Evolutionary conservation across 805 yeast species (phyloP).

Genomic region (Hanseniaspora hatyaiensis): DNA sequence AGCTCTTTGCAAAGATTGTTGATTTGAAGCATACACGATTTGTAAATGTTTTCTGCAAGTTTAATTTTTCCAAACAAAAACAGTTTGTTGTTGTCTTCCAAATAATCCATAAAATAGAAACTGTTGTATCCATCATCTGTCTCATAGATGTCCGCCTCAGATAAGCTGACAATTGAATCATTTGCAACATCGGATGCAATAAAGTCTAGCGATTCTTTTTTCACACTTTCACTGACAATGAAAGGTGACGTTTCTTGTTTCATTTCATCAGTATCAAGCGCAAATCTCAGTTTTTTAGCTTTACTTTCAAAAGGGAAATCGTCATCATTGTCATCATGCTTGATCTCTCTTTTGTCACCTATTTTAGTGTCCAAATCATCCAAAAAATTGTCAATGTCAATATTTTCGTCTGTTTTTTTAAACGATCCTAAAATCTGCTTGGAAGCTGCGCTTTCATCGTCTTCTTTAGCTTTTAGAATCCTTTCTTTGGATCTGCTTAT

Average conservation of each 20-base stretch:
- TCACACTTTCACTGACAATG: constrained; percentile 21
- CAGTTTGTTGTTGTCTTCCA: constrained; percentile 60
- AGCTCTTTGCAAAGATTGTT: constrained; percentile 59
- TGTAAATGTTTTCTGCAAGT: constrained; percentile 29
- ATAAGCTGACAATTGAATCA: constrained; percentile 6
- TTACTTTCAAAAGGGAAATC: constrained; percentile 11
- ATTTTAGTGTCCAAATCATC: background rate
- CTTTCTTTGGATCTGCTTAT: background rate
- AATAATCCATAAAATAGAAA: constrained; percentile 84
- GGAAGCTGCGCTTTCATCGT: constrained; percentile 22
- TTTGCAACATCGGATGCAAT: background rate
- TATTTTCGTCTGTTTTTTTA: constrained; percentile 20
- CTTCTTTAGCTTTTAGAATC: constrained; percentile 5
- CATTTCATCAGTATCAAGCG: constrained; percentile 10
- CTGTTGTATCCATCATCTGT: constrained; percentile 31
- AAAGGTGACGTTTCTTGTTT: background rate
- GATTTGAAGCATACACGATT: constrained; percentile 68
- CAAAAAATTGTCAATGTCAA: constrained; percentile 18
- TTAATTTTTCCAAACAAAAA: constrained; percentile 71
- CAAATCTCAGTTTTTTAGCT: constrained; percentile 18
- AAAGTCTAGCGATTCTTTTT: background rate
- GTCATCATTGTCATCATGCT: constrained; percentile 8
- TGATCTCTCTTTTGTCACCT: constrained; percentile 5
- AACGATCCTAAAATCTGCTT: constrained; percentile 33
- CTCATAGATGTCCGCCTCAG: constrained; percentile 14